Conservation (phyloP, 345 rosid genomes). For the Arabis alpina region DNA sequence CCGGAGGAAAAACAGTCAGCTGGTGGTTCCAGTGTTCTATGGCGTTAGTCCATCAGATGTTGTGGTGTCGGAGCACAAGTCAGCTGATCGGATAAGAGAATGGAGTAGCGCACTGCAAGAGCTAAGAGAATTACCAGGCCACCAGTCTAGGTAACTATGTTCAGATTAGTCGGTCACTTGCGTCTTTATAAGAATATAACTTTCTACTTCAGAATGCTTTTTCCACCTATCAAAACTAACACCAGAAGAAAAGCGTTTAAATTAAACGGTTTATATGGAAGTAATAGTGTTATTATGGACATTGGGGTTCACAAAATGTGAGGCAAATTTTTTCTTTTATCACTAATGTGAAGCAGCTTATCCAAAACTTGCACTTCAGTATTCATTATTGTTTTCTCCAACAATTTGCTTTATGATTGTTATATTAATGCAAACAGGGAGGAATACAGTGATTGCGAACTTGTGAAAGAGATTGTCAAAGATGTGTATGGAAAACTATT, state of each 20-base stretch:
- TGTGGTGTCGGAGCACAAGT: neutral
- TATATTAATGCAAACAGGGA: too few relatives aligned
- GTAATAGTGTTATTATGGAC: neutral
- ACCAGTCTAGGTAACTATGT: neutral
- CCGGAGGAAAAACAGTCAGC: neutral
- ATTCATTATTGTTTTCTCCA: neutral
- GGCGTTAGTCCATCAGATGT: conserved; percentile 17
- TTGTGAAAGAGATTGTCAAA: too few relatives aligned
- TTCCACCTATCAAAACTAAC: neutral
- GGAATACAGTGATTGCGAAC: too few relatives aligned
- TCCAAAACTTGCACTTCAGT: neutral
- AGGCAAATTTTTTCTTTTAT: neutral
- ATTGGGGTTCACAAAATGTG: neutral
- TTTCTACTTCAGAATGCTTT: neutral
- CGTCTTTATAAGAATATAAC: neutral
- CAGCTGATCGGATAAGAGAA: conserved; percentile 6
- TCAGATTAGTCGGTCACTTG: neutral
- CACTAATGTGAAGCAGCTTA: neutral
- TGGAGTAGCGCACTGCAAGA: conserved; percentile 4
- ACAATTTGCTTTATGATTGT: neutral
- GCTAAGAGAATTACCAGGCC: conserved; percentile 2
- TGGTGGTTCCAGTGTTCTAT: conserved; percentile 35
- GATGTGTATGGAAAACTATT: too few relatives aligned
- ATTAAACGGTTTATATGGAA: neutral
- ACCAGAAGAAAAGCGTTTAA: neutral